Evolutionary conservation across 2,329 filamentous ascomycete genomes (phyloP).

Genomic region (Sarocladium brachiariae): DNA sequence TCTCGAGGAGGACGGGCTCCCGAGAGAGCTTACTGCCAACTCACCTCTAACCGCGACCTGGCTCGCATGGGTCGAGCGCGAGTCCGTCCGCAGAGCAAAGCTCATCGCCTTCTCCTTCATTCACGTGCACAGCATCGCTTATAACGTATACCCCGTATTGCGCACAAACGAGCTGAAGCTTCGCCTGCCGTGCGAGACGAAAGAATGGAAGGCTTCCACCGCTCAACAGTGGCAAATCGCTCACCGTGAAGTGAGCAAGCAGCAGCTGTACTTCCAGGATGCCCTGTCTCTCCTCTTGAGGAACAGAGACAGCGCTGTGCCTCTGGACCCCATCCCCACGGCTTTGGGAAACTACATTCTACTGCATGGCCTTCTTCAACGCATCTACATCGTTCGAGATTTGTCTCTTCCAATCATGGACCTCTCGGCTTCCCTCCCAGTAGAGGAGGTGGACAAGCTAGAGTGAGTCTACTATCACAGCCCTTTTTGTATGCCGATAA

Average conservation of each 20-base stretch:
- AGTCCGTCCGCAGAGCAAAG: conserved; percentile 27
- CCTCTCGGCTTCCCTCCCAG: conserved; percentile 22
- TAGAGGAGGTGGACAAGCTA: conserved; percentile 29
- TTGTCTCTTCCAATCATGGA: conserved; percentile 27
- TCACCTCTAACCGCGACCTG: conserved; percentile 16
- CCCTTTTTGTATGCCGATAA: too few relatives aligned
- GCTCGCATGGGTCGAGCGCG: conserved; percentile 24
- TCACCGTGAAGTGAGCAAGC: conserved; percentile 19
- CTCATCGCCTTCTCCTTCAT: conserved; percentile 32
- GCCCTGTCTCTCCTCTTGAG: conserved; percentile 25
- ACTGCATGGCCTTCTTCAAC: conserved; percentile 29
- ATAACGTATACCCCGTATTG: conserved; percentile 29
- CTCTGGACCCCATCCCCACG: conserved; percentile 27
- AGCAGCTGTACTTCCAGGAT: conserved; percentile 30
- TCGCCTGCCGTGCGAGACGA: conserved; percentile 27
- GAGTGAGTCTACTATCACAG: too few relatives aligned
- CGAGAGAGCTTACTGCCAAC: not conserved
- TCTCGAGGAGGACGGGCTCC: conserved; percentile 18
- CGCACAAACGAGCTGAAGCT: conserved; percentile 29
- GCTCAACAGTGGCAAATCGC: conserved; percentile 24
- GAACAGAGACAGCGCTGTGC: conserved; percentile 20
- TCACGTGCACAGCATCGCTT: conserved; percentile 31
- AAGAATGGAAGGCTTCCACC: conserved; percentile 28
- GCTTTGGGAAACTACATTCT: conserved; percentile 31
- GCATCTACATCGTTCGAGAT: conserved; percentile 31